phyloP scores from a whole-genome alignment of 768 basidiomycete genomes.

The Brasilioporus rufonigricans region DNA sequence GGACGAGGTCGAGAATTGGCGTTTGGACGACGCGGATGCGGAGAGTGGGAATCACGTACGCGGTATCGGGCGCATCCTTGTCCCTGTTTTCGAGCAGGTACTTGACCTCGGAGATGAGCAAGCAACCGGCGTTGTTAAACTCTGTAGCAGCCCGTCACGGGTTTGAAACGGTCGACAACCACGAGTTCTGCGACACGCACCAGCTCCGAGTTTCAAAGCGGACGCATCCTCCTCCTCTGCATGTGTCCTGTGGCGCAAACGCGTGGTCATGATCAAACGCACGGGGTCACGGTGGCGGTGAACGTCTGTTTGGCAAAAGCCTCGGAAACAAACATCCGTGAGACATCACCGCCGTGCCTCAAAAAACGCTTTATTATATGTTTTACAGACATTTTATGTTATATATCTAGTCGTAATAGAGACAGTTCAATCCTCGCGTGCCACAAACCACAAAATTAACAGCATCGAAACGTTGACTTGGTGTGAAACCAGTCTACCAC shows the following conservation, averaged over 20 bases:
- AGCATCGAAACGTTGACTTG: slow-evolving; percentile 30
- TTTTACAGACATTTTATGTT: slow-evolving; percentile 36
- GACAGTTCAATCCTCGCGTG: slow-evolving; percentile 21
- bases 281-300: neutral
- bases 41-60: slow-evolving; percentile 58
- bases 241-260: slow-evolving; percentile 62
- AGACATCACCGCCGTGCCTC: neutral
- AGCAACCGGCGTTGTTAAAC: slow-evolving; percentile 88
- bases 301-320: slow-evolving; percentile 35
- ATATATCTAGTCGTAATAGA: slow-evolving; percentile 33
- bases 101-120: slow-evolving; percentile 91
- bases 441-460: slow-evolving; percentile 26
- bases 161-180: neutral
- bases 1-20: neutral
- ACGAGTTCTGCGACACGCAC: slow-evolving; percentile 30
- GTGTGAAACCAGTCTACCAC: slow-evolving; percentile 14
- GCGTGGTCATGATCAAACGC: slow-evolving; percentile 42
- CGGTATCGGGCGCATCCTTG: slow-evolving; percentile 84
- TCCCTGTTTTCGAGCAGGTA: slow-evolving; percentile 85
- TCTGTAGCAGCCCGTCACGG: slow-evolving; percentile 43
- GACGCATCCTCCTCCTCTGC: slow-evolving; percentile 86
- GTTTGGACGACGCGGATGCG: neutral
- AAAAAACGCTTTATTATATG: slow-evolving; percentile 31
- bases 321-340: slow-evolving; percentile 25
- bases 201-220: slow-evolving; percentile 76